phyloP scores from a whole-genome alignment of 2,329 filamentous ascomycete species.

The Neopestalotiopsis rosae region DNA sequence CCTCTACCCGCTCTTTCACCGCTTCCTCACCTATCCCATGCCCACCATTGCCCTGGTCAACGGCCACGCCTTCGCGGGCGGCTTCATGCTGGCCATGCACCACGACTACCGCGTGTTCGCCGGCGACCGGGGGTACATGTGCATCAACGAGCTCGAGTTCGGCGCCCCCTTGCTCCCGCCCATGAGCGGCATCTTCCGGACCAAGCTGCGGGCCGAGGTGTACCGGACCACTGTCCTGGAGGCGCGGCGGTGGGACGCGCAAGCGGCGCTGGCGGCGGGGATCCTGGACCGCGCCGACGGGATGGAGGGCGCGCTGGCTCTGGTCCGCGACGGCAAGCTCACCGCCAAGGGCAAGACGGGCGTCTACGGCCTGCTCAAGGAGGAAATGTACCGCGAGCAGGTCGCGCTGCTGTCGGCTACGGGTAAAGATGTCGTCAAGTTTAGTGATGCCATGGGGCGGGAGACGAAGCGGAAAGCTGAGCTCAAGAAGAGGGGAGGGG shows the following conservation, averaged over 20 bases:
- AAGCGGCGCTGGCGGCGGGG: constrained; percentile 67
- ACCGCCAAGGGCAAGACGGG: constrained; percentile 66
- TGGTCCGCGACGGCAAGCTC: constrained; percentile 55
- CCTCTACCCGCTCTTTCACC: constrained; percentile 69
- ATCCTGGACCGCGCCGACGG: constrained; percentile 70
- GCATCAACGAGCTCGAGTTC: constrained; percentile 83
- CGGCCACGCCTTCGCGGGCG: constrained; percentile 81
- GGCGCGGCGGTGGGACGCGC: constrained; percentile 68
- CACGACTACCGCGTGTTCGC: constrained; percentile 83
- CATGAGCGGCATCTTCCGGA: constrained; percentile 76
- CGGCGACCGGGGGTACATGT: constrained; percentile 70
- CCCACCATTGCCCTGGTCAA: constrained; percentile 81
- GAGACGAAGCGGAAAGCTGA: constrained; percentile 56
- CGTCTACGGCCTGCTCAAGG: constrained; percentile 74
- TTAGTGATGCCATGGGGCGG: constrained; percentile 47
- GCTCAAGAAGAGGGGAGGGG: constrained; percentile 51
- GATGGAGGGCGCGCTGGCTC: background rate
- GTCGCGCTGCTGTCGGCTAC: constrained; percentile 59
- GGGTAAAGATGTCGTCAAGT: constrained; percentile 20
- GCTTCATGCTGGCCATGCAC: constrained; percentile 81
- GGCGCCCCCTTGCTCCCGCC: constrained; percentile 75
- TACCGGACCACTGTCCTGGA: constrained; percentile 76
- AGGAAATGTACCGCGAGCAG: constrained; percentile 75
- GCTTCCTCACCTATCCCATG: constrained; percentile 77
- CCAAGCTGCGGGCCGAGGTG: constrained; percentile 63